A percentile compares a stretch with the other conserved stretches of the same genome.
Conservation (phyloP, 2,329 filamentous ascomycete genomes). For the Calonectria montana region DNA sequence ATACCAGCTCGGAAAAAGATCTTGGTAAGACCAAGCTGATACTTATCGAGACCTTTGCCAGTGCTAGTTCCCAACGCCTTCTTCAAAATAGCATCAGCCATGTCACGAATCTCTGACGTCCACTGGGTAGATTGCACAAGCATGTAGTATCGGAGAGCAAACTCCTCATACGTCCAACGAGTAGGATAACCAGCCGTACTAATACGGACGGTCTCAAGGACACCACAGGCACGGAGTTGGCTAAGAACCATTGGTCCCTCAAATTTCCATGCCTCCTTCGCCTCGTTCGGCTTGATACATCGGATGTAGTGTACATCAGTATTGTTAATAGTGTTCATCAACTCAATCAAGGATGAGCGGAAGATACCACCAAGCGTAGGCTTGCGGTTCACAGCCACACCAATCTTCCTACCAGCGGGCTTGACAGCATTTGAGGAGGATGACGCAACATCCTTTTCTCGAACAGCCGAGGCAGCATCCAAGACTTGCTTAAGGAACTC, state of each 20-base stretch:
- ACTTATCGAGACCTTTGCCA: constrained; percentile 85
- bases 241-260: constrained; percentile 99
- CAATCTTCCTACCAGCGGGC: constrained; percentile 85
- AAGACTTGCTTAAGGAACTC: constrained; percentile 86
- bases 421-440: constrained; percentile 79
- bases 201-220: constrained; percentile 97
- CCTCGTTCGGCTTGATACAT: constrained; percentile 99
- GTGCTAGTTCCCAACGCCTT: constrained; percentile 86
- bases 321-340: constrained; percentile 97
- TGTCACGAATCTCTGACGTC: constrained; percentile 92
- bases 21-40: constrained; percentile 96
- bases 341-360: constrained; percentile 96
- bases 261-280: constrained; percentile 96
- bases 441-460: constrained; percentile 85
- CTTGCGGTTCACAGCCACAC: constrained; percentile 93
- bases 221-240: constrained; percentile 97
- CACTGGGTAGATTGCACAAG: constrained; percentile 88
- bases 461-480: constrained; percentile 84
- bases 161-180: constrained; percentile 98
- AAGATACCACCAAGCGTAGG: constrained; percentile 98
- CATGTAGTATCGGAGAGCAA: constrained; percentile 98
- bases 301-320: constrained; percentile 99
- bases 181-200: constrained; percentile 98
- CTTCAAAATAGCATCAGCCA: constrained; percentile 91
- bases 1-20: constrained; percentile 99